Evolutionary conservation across 208 protist genomes (phyloP), one percentile per base, ranked within the genome.

Genomic region (Herpetomonas samuelpessoai): DNA sequence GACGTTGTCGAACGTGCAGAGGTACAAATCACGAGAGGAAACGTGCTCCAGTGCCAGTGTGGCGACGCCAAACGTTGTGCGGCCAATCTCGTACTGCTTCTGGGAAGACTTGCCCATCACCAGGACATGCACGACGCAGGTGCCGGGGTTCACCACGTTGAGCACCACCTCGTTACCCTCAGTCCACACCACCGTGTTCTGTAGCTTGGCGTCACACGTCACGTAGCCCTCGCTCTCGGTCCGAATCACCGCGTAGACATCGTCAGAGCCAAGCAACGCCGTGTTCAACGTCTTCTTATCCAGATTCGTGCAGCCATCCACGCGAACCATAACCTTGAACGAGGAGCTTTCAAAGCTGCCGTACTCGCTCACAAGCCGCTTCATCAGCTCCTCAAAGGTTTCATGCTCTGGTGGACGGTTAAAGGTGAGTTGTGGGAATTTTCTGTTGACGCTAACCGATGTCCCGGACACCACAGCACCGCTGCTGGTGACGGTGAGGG

Each of bases 291-390:
- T 45, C 3, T 71, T 67, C 48, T 73, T 73, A 41, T 87, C 67
- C 45, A 93, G 52, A 62, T 79, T 69, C n/a, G 79, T 84, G 60
- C 81, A 86, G 38, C 85, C 85, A 2, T 89, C 74, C 6, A 92
- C 68, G 25, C 66, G 57, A 60, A 95, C 45, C 24, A 58, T 50
- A 21, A 83, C 57, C 16, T 69, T 63, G 39, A 62, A 72, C 12
- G 63, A 54, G 18, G 35, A 45, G 18, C 80, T 79, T 52, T 92
- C 81, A 16, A 30, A 35, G 24, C 47, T 63, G n/a, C 38, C n/a
- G 65, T 93, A 91, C 45, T 84, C 48, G 0, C 21, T 19, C 35
- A 76, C 83, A 27, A 91, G 65, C 4, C 68, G 79, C 14, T 55
- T 2, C 57, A 92, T 81, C 16, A 88, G 59, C 27, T 78, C 77